phyloP scores from a whole-genome alignment of 768 basidiomycete species.

The Suillus placidus region DNA sequence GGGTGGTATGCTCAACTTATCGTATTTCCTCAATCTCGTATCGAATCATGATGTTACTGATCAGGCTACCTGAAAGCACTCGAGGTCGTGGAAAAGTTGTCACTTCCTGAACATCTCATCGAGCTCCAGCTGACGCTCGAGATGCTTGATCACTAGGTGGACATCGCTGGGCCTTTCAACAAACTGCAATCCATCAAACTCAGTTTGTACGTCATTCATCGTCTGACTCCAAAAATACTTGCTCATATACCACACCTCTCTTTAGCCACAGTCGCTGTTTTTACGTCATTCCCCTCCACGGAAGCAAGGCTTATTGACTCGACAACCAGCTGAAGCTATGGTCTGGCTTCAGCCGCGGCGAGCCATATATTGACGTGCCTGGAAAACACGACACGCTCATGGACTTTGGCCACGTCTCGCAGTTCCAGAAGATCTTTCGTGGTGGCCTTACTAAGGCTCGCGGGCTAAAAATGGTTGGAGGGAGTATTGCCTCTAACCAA shows the following conservation, averaged over 20 bases:
- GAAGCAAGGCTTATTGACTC: slow-evolving; percentile 30
- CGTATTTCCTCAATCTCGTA: slow-evolving; percentile 31
- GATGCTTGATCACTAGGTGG: slow-evolving; percentile 30
- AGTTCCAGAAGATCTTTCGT: slow-evolving; percentile 33
- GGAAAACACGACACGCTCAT: slow-evolving; percentile 33
- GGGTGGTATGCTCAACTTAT: slow-evolving; percentile 42
- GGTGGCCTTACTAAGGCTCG: slow-evolving; percentile 20
- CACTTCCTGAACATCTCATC: no score
- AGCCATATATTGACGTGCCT: slow-evolving; percentile 28
- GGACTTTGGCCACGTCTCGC: slow-evolving; percentile 33
- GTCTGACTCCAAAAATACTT: not conserved
- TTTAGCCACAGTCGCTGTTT: slow-evolving; percentile 26
- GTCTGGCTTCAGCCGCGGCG: slow-evolving; percentile 23
- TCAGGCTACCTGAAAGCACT: no score
- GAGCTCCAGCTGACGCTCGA: slow-evolving; percentile 30
- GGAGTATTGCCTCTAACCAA: no score
- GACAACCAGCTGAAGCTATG: slow-evolving; percentile 31
- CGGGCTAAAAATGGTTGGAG: slow-evolving; percentile 18
- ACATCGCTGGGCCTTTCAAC: slow-evolving; percentile 32
- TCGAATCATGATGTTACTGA: no score
- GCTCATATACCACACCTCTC: slow-evolving; percentile 9
- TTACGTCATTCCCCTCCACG: slow-evolving; percentile 32
- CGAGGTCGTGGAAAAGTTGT: no score
- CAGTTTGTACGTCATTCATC: slow-evolving; percentile 26
- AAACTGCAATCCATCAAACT: slow-evolving; percentile 27